A percentile compares a stretch with the other conserved stretches of the same genome.
Evolutionary conservation across 2,329 filamentous ascomycete genomes (phyloP).

Genomic region (Fusarium sulawesiense): DNA sequence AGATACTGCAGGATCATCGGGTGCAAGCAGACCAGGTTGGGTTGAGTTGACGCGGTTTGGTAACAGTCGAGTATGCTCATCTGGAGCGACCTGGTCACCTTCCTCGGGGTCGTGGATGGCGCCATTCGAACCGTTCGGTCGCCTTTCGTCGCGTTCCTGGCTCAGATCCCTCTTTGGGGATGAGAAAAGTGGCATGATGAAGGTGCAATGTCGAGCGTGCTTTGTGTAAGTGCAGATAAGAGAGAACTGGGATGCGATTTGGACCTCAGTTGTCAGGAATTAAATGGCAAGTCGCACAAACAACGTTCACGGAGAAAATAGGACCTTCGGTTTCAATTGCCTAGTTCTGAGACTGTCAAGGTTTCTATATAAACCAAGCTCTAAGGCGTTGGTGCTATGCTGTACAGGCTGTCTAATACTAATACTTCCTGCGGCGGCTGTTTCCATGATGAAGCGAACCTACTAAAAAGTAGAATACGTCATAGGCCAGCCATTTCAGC

Average conservation of each 20-base stretch:
- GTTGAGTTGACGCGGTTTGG: conserved; percentile 71
- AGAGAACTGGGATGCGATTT: not conserved
- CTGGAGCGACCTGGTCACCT: conserved; percentile 48
- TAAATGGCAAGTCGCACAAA: conserved; percentile 4
- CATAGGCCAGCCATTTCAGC: conserved; percentile 36
- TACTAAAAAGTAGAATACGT: conserved; percentile 43
- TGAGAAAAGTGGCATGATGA: conserved; percentile 52
- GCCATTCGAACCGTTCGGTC: conserved; percentile 24
- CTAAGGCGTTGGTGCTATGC: not conserved
- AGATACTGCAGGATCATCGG: conserved; percentile 69
- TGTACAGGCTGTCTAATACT: too few species aligned
- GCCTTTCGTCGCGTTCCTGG: conserved; percentile 26
- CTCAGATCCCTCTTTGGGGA: conserved; percentile 42
- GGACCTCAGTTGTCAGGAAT: not conserved
- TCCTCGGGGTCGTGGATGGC: conserved; percentile 35
- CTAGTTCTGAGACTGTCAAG: not conserved
- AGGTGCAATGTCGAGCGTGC: not conserved
- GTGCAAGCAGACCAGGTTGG: conserved; percentile 50
- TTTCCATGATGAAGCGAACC: conserved; percentile 21
- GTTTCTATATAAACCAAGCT: conserved; percentile 30
- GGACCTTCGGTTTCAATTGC: not conserved
- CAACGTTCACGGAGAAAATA: conserved; percentile 7
- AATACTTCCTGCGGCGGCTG: not conserved
- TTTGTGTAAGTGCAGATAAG: not conserved
- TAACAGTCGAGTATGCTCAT: conserved; percentile 74